Evolutionary conservation across 2,329 filamentous ascomycete species (phyloP).

Genomic region (Chaetomiaceae sp.): DNA sequence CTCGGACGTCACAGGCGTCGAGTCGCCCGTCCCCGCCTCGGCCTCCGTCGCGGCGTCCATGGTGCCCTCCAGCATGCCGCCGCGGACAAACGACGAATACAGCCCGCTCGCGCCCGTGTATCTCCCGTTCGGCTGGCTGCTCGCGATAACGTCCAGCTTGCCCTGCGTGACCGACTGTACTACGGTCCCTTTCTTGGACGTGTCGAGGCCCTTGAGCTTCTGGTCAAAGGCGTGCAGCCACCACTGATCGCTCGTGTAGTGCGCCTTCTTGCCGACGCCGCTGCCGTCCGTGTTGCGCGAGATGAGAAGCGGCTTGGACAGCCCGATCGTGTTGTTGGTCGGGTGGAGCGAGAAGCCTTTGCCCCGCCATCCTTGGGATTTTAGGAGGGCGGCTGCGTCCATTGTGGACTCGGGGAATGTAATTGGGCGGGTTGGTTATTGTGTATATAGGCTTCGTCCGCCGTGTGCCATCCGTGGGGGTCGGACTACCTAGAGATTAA

Average conservation of each 20-base stretch:
- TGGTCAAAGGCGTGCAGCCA: constrained; percentile 95
- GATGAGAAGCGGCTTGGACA: constrained; percentile 78
- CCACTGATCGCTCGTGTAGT: constrained; percentile 77
- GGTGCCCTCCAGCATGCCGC: constrained; percentile 72
- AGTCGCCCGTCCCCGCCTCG: constrained; percentile 22
- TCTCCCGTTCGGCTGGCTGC: constrained; percentile 42
- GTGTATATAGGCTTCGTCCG: neutral
- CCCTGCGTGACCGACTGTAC: constrained; percentile 51
- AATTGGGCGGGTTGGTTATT: neutral
- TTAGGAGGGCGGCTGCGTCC: constrained; percentile 80
- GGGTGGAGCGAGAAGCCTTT: constrained; percentile 83
- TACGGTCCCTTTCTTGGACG: constrained; percentile 51
- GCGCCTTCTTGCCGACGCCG: constrained; percentile 73
- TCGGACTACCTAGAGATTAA: neutral
- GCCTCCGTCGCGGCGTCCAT: constrained; percentile 32
- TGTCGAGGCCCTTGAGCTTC: constrained; percentile 75
- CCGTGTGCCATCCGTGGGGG: neutral
- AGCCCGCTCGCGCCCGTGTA: constrained; percentile 62
- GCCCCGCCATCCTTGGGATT: constrained; percentile 85
- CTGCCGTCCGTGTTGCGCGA: constrained; percentile 76
- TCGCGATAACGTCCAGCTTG: constrained; percentile 53
- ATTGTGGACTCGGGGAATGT: too few species aligned
- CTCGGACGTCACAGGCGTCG: constrained; percentile 20
- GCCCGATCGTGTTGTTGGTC: constrained; percentile 65
- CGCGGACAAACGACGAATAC: constrained; percentile 80